These are phyloP conservation scores for Turritis glabra DNA, from an alignment of 345 rosid species.

Conservation along the genomic window DNA sequence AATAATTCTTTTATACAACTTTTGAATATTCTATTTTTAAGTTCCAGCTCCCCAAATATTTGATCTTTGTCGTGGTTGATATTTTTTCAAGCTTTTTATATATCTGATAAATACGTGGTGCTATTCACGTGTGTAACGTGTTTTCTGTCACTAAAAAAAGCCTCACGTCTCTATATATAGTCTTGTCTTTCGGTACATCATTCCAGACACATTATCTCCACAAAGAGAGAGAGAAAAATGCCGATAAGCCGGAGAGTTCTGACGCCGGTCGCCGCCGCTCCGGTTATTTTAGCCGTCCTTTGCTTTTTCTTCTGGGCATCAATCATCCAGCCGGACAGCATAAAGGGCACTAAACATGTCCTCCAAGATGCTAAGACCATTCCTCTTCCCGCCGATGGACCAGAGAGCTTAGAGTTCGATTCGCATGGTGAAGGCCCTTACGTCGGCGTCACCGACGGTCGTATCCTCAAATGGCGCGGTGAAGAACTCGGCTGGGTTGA, in stretches of 20 bases:
- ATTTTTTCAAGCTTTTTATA: too few species aligned
- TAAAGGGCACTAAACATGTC: constrained; percentile 17
- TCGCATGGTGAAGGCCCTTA: constrained; percentile 48
- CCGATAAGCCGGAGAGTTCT: constrained; percentile 19
- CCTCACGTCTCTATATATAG: background rate
- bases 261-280: background rate
- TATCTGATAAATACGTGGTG: background rate
- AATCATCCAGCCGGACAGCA: constrained; percentile 16
- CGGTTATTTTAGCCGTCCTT: constrained; percentile 25
- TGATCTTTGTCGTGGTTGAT: background rate
- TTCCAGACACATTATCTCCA: background rate
- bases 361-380: constrained; percentile 30
- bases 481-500: constrained; percentile 54
- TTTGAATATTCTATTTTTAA: background rate
- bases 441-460: constrained; percentile 66
- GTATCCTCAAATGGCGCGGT: constrained; percentile 47
- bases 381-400: constrained; percentile 27
- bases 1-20: background rate
- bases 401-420: constrained; percentile 41
- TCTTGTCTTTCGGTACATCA: background rate
- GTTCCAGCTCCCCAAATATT: background rate
- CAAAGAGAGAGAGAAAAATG: background rate
- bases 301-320: constrained; percentile 24
- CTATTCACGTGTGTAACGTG: background rate
- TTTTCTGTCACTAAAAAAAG: background rate